phyloP scores from a whole-genome alignment of 1,139 yeast species.

The Pichia sp. region DNA sequence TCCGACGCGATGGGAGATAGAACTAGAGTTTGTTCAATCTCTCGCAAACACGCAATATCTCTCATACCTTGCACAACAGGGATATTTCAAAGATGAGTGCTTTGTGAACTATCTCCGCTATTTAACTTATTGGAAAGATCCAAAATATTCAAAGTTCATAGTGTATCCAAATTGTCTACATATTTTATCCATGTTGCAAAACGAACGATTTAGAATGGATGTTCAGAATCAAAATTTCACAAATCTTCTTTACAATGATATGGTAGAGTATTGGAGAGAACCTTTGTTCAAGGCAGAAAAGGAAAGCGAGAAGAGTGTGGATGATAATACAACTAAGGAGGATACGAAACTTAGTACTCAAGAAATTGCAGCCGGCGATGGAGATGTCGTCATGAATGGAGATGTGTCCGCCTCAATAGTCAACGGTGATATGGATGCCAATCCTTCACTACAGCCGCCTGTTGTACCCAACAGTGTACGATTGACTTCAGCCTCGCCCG shows the following conservation, averaged over 20 bases:
- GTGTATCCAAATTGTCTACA: constrained; percentile 31
- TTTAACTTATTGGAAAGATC: constrained; percentile 67
- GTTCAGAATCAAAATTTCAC: constrained; percentile 51
- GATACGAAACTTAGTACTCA: neutral
- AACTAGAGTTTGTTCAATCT: constrained; percentile 78
- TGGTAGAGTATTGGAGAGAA: constrained; percentile 66
- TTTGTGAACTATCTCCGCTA: constrained; percentile 61
- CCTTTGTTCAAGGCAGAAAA: constrained; percentile 16
- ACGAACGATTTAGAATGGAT: constrained; percentile 57
- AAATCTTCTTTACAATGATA: constrained; percentile 61
- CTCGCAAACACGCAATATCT: constrained; percentile 71
- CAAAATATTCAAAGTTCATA: constrained; percentile 56
- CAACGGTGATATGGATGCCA: neutral
- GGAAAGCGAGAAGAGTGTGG: constrained; percentile 1
- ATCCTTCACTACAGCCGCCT: neutral
- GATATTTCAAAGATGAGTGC: constrained; percentile 51
- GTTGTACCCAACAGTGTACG: too few relatives aligned
- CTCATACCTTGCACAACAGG: constrained; percentile 67
- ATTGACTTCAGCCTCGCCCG: too few relatives aligned
- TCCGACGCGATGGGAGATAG: constrained; percentile 78
- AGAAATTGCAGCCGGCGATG: neutral
- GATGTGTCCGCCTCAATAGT: neutral
- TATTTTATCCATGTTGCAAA: constrained; percentile 29
- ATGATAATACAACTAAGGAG: neutral
- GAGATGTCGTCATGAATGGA: neutral